These are phyloP conservation scores for Metschnikowia cubensis DNA, from an alignment of 805 yeast genomes.

Conservation along the genomic window DNA sequence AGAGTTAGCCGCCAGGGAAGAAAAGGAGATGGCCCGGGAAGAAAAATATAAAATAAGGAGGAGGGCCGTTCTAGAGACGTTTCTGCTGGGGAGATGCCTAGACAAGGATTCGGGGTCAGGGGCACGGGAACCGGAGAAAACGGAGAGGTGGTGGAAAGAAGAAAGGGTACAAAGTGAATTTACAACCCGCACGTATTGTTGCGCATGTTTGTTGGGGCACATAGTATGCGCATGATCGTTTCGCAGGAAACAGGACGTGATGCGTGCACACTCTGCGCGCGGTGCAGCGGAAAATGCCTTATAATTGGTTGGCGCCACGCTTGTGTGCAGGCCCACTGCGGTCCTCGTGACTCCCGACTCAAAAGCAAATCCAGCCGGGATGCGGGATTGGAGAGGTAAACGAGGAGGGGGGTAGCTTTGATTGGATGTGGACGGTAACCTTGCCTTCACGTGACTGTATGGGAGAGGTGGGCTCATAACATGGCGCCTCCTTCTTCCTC, in stretches of 20 bases:
- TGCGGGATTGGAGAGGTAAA: background rate
- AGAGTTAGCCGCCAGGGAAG: background rate
- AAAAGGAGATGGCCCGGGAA: background rate
- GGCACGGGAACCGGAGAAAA: constrained; percentile 3
- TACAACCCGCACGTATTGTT: constrained; percentile 9
- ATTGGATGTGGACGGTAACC: too few relatives aligned
- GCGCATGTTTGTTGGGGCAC: constrained; percentile 16
- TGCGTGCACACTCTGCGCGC: constrained; percentile 6
- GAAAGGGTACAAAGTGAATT: constrained; percentile 9
- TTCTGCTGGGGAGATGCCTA: background rate
- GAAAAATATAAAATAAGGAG: too few relatives aligned
- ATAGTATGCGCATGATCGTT: constrained; percentile 14
- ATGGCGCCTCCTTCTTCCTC: too few relatives aligned
- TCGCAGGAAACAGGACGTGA: constrained; percentile 12
- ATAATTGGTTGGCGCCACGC: constrained; percentile 1
- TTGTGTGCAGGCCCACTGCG: constrained; percentile 1
- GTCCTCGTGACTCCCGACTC: background rate
- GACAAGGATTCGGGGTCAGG: background rate
- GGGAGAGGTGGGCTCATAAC: too few relatives aligned
- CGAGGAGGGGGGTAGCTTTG: background rate
- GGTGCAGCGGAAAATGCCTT: background rate
- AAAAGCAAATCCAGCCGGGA: background rate
- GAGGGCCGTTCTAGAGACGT: background rate
- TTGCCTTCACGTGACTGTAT: too few relatives aligned
- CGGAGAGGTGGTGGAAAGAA: background rate